Evolutionary conservation across 2,329 filamentous ascomycete genomes (phyloP).

Genomic region (Cladosporium sp.): DNA sequence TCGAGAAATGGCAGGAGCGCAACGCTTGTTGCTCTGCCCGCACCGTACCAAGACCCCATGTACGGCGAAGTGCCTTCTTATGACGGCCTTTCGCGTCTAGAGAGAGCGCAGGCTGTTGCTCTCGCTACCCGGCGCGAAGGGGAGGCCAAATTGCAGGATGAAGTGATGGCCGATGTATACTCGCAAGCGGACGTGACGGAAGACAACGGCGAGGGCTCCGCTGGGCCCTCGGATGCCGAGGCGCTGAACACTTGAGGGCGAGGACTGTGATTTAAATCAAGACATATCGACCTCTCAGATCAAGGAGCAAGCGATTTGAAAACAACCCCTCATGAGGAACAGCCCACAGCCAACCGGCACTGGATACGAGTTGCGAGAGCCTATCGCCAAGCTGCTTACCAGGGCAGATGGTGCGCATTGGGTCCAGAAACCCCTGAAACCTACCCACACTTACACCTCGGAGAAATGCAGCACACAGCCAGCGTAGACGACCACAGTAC

Average conservation of each 20-base stretch:
- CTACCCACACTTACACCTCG: background rate
- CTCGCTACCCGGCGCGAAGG: background rate
- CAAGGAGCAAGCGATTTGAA: too few relatives aligned
- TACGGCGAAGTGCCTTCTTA: conserved; percentile 32
- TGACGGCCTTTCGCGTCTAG: background rate
- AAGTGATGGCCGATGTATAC: conserved; percentile 31
- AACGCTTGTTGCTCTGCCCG: conserved; percentile 21
- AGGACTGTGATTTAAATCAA: background rate
- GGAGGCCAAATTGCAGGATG: conserved; percentile 25
- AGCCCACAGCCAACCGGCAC: background rate
- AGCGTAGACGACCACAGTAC: background rate
- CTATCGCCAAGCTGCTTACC: background rate
- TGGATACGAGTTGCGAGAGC: background rate
- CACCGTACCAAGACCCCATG: conserved; percentile 32
- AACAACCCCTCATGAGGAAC: too few relatives aligned
- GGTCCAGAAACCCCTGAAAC: background rate
- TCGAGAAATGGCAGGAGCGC: conserved; percentile 1
- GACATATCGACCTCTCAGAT: background rate
- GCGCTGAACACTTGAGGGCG: background rate
- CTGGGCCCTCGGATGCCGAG: background rate
- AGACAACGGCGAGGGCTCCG: background rate
- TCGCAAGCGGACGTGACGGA: conserved; percentile 11
- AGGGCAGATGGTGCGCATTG: background rate
- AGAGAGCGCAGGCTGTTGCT: background rate
- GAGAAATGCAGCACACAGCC: background rate